phyloP scores from a whole-genome alignment of 306 rosid genomes.

The Gastrolobium bilobum region DNA sequence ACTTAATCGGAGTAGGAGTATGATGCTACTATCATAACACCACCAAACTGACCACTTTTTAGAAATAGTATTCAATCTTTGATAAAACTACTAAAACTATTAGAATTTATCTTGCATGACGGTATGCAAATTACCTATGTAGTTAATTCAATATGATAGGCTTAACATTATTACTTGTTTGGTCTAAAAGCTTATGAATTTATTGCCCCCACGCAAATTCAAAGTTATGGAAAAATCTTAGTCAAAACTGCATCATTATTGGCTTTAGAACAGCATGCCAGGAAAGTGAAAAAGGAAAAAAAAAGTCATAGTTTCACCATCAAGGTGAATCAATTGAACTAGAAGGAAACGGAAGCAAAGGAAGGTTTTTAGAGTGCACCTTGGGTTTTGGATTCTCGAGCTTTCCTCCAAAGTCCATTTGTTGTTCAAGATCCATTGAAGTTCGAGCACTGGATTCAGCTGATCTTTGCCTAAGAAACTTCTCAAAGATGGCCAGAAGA shows the following conservation, averaged over 20 bases:
- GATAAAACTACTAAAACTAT: background rate
- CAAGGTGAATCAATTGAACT: background rate
- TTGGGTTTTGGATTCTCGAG: constrained; percentile 59
- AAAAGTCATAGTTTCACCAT: constrained; percentile 28
- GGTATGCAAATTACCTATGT: background rate
- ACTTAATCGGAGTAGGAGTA: background rate
- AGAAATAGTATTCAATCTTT: background rate
- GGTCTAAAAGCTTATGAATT: constrained; percentile 6
- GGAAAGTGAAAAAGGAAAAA: background rate
- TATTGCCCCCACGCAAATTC: background rate
- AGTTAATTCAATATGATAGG: background rate
- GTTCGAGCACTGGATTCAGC: constrained; percentile 45
- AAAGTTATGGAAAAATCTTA: constrained; percentile 15
- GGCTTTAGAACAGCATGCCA: background rate
- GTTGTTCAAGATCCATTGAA: constrained; percentile 60
- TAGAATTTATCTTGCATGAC: background rate
- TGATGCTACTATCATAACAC: constrained; percentile 18
- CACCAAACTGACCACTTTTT: constrained; percentile 7
- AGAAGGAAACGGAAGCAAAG: constrained; percentile 25
- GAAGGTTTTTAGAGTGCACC: constrained; percentile 48
- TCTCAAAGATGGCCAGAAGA: constrained; percentile 80
- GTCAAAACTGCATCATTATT: constrained; percentile 13
- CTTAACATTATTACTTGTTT: background rate
- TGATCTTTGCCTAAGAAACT: constrained; percentile 67
- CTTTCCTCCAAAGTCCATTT: constrained; percentile 52